Base-by-base conservation (phyloP, 495 filamentous ascomycete genomes). In the Penicillium roqueforti region DNA sequence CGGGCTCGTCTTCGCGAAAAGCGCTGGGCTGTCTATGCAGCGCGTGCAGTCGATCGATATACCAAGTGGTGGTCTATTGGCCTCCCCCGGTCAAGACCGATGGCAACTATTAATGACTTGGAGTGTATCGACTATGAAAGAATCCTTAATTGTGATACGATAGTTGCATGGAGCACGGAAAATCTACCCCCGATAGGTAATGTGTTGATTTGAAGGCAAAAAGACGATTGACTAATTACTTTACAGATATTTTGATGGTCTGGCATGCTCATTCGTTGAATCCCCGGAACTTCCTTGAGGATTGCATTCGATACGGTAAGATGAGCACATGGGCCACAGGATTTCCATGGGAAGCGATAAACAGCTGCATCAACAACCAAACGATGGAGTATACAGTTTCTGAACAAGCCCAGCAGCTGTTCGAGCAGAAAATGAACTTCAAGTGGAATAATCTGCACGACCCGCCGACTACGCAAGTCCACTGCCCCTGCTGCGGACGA, bases 221-320 rank as follows among this genome's bases (percentile, higher is more conserved):
- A 45, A 32, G 34, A 7, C 36, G 13, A 9, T 28, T 34, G 6
- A 16, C 36, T 36, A 45, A 61, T 19, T 40, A 22, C 2, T 13
- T 34, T 42, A 22, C 58, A 83, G 89, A 95, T 65, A 84, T 95
- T 3, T 67, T 95, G 39, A 89, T 95, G 88, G 88, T 95, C 0
- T 91, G 87, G 88, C 90, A 95, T 67, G 74, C 87, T 4, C 88
- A 89, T 60, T 83, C 89, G 81, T 79, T 95, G 5, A 93, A 92
- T 55, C 90, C 90, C 3, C 73, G 87, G 37, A 71, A 73, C 47
- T 95, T 83, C 59, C 77, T 89, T 3, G 90, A 95, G 58, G 90
- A 95, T 59, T 85, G 83, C 57, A 70, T 91, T 47, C 75, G 87
- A 9, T 76, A 76, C 38, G 83, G 82, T 1, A 68, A 81, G 26